Conservation (phyloP, 768 basidiomycete species). For the Myochromella boudieri region DNA sequence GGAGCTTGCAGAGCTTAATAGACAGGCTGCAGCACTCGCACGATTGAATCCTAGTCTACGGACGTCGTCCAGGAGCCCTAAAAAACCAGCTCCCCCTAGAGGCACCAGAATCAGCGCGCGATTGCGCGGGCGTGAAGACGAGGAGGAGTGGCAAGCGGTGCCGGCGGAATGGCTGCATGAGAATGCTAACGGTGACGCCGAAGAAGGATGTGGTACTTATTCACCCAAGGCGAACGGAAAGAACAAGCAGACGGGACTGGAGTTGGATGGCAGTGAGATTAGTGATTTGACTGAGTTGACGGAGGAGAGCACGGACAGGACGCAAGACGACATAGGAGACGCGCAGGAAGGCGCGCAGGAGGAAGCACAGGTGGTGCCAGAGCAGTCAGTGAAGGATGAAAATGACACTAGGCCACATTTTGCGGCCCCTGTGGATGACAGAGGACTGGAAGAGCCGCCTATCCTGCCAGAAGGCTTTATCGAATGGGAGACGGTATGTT, state of each 20-base stretch:
- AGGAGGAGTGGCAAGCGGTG: constrained; percentile 79
- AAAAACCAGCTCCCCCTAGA: constrained; percentile 27
- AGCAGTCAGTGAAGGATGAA: constrained; percentile 13
- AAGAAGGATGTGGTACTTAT: too few species aligned
- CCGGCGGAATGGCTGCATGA: constrained; percentile 81
- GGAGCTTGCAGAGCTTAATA: constrained; percentile 62
- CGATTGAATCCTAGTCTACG: constrained; percentile 12
- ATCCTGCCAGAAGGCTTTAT: constrained; percentile 53
- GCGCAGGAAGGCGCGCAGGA: constrained; percentile 14
- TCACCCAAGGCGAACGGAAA: constrained; percentile 6
- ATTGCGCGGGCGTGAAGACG: constrained; percentile 54
- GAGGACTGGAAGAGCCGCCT: constrained; percentile 21
- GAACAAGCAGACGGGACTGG: constrained; percentile 51
- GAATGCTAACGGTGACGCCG: constrained; percentile 19
- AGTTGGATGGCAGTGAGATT: constrained; percentile 58
- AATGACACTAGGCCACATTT: constrained; percentile 5
- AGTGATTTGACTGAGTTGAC: constrained; percentile 79
- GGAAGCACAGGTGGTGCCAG: constrained; percentile 10
- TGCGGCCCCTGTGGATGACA: constrained; percentile 7
- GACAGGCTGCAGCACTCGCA: constrained; percentile 38
- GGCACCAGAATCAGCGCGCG: constrained; percentile 71
- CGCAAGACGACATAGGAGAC: constrained; percentile 13
- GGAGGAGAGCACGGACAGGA: constrained; percentile 35
- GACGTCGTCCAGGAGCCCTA: constrained; percentile 11
- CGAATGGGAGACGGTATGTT: constrained; percentile 88